Evolutionary conservation across 2,329 filamentous ascomycete genomes (phyloP).

Genomic region (Chaetothyriales sp.): DNA sequence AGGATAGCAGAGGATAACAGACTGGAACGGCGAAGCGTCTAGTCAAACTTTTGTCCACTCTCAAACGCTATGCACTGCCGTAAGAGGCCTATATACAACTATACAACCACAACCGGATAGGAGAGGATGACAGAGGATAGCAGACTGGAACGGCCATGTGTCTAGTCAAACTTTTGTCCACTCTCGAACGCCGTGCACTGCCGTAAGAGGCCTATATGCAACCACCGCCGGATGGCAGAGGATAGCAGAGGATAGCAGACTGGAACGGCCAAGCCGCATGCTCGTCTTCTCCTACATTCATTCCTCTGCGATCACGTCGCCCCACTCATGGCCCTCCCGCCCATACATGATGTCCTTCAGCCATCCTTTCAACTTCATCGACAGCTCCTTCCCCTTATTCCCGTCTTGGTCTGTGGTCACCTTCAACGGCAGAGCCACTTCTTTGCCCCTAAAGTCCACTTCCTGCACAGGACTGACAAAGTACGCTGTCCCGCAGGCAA

Average conservation of each 20-base stretch:
- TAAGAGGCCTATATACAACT: neutral
- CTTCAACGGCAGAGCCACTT: conserved; percentile 38
- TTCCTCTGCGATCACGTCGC: conserved; percentile 52
- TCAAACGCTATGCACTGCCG: neutral
- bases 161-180: neutral
- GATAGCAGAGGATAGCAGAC: too few species aligned
- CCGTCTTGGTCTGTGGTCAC: neutral
- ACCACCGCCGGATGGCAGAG: neutral
- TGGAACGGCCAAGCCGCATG: neutral
- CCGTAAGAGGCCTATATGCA: neutral
- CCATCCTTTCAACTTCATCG: conserved; percentile 48
- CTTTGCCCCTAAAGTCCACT: conserved; percentile 14
- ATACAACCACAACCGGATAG: neutral
- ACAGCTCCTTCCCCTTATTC: conserved; percentile 32
- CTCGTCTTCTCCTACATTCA: conserved; percentile 4
- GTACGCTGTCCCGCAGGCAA: conserved; percentile 67
- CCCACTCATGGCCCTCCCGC: conserved; percentile 54
- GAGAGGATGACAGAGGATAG: too few species aligned
- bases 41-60: neutral
- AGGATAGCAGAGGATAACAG: too few species aligned
- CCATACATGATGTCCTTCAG: conserved; percentile 65
- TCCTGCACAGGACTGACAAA: conserved; percentile 14
- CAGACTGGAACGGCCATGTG: neutral
- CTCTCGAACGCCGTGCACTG: neutral
- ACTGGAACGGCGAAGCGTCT: neutral